Evolutionary conservation across 768 basidiomycete species (phyloP).

Genomic region (Tephrocybe rancida): DNA sequence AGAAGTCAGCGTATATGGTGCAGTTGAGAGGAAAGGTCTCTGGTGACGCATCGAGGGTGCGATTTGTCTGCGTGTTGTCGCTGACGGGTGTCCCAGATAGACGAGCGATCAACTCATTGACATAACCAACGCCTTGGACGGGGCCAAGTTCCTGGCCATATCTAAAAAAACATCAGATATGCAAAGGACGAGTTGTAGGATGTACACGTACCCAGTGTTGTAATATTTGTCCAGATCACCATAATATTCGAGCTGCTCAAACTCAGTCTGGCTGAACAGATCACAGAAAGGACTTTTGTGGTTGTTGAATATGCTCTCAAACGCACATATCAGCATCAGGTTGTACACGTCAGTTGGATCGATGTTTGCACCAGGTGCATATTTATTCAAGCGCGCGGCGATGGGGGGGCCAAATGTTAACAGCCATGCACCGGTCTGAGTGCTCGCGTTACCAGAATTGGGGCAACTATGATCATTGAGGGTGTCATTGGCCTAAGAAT

Average conservation of each 20-base stretch:
- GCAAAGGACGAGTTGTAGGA: not conserved
- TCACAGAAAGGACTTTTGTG: conserved; percentile 66
- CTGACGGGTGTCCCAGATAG: conserved; percentile 63
- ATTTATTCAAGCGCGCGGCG: conserved; percentile 57
- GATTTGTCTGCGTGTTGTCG: conserved; percentile 78
- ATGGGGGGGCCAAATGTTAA: conserved; percentile 56
- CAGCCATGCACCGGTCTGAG: conserved; percentile 56
- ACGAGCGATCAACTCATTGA: conserved; percentile 87
- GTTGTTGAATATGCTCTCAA: conserved; percentile 67
- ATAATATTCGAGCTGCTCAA: conserved; percentile 66
- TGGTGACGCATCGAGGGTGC: conserved; percentile 64
- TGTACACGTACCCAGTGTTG: conserved; percentile 58
- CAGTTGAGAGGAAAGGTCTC: conserved; percentile 73
- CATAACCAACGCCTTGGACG: conserved; percentile 84
- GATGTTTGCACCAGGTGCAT: conserved; percentile 66
- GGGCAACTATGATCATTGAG: conserved; percentile 70
- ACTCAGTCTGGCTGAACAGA: conserved; percentile 69
- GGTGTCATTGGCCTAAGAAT: conserved; percentile 52
- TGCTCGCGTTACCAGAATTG: conserved; percentile 46
- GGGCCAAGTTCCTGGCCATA: conserved; percentile 71
- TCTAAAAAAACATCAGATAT: conserved; percentile 32
- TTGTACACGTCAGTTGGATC: conserved; percentile 52
- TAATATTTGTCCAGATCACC: conserved; percentile 82
- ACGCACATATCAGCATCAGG: conserved; percentile 77
- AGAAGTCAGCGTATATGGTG: conserved; percentile 76